Evolutionary conservation across 2,329 filamentous ascomycete genomes (phyloP).

Genomic region (Monosporascus ibericus): DNA sequence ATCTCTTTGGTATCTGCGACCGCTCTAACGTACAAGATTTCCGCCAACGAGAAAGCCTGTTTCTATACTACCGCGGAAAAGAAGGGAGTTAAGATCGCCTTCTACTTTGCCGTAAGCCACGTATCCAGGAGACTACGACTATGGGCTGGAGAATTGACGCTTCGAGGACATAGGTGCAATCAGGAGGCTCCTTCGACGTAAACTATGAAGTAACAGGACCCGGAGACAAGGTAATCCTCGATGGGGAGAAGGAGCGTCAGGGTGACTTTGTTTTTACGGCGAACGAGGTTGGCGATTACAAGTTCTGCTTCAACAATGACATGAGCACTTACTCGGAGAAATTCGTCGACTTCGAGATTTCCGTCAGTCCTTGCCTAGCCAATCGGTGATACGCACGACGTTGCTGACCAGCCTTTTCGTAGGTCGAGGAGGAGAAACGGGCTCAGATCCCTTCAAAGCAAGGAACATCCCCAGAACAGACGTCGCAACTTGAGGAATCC

Average conservation of each 20-base stretch:
- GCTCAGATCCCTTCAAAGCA: slow-evolving; percentile 82
- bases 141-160: slow-evolving; percentile 2
- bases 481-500: slow-evolving; percentile 81
- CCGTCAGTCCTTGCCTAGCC: slow-evolving; percentile 49
- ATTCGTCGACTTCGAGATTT: slow-evolving; percentile 95
- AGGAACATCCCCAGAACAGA: slow-evolving; percentile 83
- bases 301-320: slow-evolving; percentile 97
- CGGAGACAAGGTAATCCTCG: slow-evolving; percentile 70
- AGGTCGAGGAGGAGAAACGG: slow-evolving; percentile 88
- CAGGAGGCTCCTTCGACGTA: slow-evolving; percentile 94
- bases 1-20: slow-evolving; percentile 73
- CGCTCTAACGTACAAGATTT: slow-evolving; percentile 87
- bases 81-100: slow-evolving; percentile 82
- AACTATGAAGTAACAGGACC: slow-evolving; percentile 87
- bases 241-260: slow-evolving; percentile 86
- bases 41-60: slow-evolving; percentile 89
- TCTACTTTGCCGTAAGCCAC: slow-evolving; percentile 90
- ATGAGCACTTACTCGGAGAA: slow-evolving; percentile 99
- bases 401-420: slow-evolving; percentile 7
- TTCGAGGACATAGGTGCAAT: slow-evolving; percentile 70
- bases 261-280: slow-evolving; percentile 98
- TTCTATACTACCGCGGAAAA: slow-evolving; percentile 81
- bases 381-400: slow-evolving; percentile 6
- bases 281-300: slow-evolving; percentile 80
- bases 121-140: background rate